These are phyloP conservation scores for Colletotrichum godetiae DNA, from an alignment of 2,329 filamentous ascomycete genomes.

Conservation along the genomic window DNA sequence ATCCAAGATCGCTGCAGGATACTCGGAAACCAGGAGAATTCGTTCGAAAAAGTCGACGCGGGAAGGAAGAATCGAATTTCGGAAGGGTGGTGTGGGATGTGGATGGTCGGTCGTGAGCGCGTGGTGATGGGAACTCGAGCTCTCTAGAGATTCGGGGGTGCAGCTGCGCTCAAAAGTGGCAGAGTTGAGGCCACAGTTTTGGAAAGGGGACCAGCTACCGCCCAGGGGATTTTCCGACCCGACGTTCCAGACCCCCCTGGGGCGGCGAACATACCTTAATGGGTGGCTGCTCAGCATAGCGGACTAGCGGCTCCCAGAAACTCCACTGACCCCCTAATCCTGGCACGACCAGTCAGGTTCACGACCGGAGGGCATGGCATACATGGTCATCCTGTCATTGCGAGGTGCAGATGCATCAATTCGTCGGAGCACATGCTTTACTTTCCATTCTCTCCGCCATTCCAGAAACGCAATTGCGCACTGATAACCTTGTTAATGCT, in stretches of 20 bases:
- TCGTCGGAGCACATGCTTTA: neutral
- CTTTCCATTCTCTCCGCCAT: neutral
- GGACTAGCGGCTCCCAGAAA: neutral
- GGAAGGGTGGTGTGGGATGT: slow-evolving; percentile 35
- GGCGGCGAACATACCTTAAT: slow-evolving; percentile 34
- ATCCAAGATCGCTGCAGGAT: slow-evolving; percentile 48
- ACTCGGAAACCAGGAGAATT: slow-evolving; percentile 6
- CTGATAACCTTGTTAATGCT: slow-evolving; percentile 9
- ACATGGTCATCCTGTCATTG: slow-evolving; percentile 28
- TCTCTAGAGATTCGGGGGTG: slow-evolving; percentile 17
- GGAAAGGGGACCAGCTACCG: slow-evolving; percentile 45
- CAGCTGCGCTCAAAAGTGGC: slow-evolving; percentile 38
- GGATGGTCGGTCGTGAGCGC: slow-evolving; percentile 3
- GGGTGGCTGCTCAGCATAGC: slow-evolving; percentile 7
- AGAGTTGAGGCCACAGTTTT: slow-evolving; percentile 59
- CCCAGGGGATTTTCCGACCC: slow-evolving; percentile 34
- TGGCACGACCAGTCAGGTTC: neutral
- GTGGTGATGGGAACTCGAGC: slow-evolving; percentile 27
- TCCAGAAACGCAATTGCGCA: neutral
- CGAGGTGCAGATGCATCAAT: neutral
- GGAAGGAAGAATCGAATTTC: slow-evolving; percentile 37
- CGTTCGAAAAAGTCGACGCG: slow-evolving; percentile 1
- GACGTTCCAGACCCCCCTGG: slow-evolving; percentile 27
- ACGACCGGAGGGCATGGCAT: slow-evolving; percentile 6
- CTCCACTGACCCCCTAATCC: neutral